These are phyloP conservation scores for Prunus salicina DNA, from an alignment of 306 rosid species.

Conservation along the genomic window DNA sequence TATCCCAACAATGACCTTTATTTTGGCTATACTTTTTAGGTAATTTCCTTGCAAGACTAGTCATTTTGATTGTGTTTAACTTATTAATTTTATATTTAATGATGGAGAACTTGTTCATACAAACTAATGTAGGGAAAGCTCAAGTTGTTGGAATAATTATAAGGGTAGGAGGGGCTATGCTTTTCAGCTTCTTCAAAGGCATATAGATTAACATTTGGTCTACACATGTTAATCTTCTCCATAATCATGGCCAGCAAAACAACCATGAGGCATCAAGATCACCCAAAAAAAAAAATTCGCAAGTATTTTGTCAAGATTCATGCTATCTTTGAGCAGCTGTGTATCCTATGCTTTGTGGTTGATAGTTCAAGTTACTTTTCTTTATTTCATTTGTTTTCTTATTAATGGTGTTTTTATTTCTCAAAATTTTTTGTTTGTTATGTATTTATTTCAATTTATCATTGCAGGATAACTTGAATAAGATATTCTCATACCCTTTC, in stretches of 20 bases:
- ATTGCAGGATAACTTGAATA: slow-evolving; percentile 38
- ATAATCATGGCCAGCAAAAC: too few relatives aligned
- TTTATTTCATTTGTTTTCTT: too few relatives aligned
- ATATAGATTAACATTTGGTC: background rate
- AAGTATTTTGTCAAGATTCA: background rate
- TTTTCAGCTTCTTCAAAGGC: slow-evolving; percentile 21
- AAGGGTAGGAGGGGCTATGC: background rate
- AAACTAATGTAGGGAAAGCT: slow-evolving; percentile 1
- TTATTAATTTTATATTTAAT: background rate
- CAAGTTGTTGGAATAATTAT: slow-evolving; percentile 7
- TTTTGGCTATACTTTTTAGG: too few relatives aligned
- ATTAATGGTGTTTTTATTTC: background rate
- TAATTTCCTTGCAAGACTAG: too few relatives aligned
- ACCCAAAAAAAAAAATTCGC: background rate
- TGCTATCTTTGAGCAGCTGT: background rate
- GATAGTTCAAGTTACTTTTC: background rate
- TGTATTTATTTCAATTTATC: background rate
- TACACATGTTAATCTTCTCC: too few relatives aligned
- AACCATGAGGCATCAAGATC: background rate
- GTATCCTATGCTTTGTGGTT: slow-evolving; percentile 10
- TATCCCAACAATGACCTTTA: background rate
- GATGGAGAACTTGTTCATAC: slow-evolving; percentile 9
- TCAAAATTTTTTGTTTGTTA: background rate
- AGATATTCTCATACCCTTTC: slow-evolving; percentile 15
- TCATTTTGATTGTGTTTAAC: too few relatives aligned